A percentile compares a stretch with the other conserved stretches of the same genome.
Evolutionary conservation across 768 basidiomycete genomes (phyloP).

Genomic region (Melanogaster broomeanus): DNA sequence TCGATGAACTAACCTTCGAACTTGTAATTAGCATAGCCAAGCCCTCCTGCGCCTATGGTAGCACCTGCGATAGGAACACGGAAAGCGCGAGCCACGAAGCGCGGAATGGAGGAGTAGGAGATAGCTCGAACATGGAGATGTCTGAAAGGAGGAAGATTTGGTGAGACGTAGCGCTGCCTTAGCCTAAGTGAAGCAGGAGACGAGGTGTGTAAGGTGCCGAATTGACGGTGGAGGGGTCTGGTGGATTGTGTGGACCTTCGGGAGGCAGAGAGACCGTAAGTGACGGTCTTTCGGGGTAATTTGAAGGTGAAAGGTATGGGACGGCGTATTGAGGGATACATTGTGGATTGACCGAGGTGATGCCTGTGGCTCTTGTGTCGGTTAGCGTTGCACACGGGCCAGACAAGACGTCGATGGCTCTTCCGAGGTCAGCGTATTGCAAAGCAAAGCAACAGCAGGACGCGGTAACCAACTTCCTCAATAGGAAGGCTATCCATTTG

Average conservation of each 20-base stretch:
- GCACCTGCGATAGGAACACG: slow-evolving; percentile 86
- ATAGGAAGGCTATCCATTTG: too few species aligned
- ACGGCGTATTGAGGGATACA: slow-evolving; percentile 48
- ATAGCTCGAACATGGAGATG: slow-evolving; percentile 72
- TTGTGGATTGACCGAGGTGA: too few species aligned
- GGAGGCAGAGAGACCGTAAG: slow-evolving; percentile 54
- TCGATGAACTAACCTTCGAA: slow-evolving; percentile 71
- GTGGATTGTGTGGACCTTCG: slow-evolving; percentile 30
- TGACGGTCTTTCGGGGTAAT: slow-evolving; percentile 46
- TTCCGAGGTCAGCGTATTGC: too few species aligned
- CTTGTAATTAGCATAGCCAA: slow-evolving; percentile 96
- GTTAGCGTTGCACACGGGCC: too few species aligned
- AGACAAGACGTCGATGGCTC: too few species aligned
- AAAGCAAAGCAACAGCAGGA: too few species aligned
- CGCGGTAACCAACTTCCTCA: too few species aligned
- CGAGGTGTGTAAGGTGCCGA: slow-evolving; percentile 55
- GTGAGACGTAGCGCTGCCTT: slow-evolving; percentile 48
- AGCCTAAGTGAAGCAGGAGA: slow-evolving; percentile 38
- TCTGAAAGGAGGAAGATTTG: slow-evolving; percentile 49
- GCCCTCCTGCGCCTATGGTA: slow-evolving; percentile 86
- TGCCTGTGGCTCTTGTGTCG: too few species aligned
- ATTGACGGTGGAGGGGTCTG: slow-evolving; percentile 57
- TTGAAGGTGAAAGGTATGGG: slow-evolving; percentile 32
- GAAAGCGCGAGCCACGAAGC: slow-evolving; percentile 85
- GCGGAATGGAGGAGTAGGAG: slow-evolving; percentile 88